Base-by-base conservation (phyloP, 179 eudicot genomes). In the Silene coronaria region DNA sequence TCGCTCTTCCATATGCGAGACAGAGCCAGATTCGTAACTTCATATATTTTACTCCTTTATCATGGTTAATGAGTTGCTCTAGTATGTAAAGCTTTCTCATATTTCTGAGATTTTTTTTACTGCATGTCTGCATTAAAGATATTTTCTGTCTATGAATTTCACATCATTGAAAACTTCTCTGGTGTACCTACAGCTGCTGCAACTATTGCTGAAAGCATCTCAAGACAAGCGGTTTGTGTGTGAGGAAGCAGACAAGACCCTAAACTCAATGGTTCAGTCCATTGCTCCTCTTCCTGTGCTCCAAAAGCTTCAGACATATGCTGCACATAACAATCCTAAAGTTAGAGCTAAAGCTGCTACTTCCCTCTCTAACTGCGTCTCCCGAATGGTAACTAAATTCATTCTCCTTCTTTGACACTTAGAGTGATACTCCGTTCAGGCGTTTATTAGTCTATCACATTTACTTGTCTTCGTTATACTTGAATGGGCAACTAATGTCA, bases 221-320 rank as follows among this genome's bases (percentile, higher is more conserved):
- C 99, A 95, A 81, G 99, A 95, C 66, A 95, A 95, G 83, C 91
- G 86, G 75, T 95, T 95, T 85, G 99, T 92, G 76, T 92, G 97
- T 76, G 99, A 95, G 76, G 97, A 92, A 81, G 99, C 97, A 59
- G 97, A 90, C 32, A 92, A 82, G 76, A 79, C 99, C 75, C 79
- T 95, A 58, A 89, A 79, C 9, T 71, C 85, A 66, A 84, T 92
- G 95, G 91, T 91, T 65, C 87, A 78, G 73, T 83, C 93, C n/a
- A 81, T 87, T 71, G 30, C 91, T 42, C 93, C 97, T 77, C 86
- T 87, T 70, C 87, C 90, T 73, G 67, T 95, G 85, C 91, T 92
- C 28, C 89, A 81, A 16, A 89, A 85, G 86, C 93, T 92, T 79
- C 78, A 85, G 77, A 79, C 82, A 57, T 89, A 84, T 74, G 93